A percentile compares a stretch with the other conserved stretches of the same genome.
phyloP scores from a whole-genome alignment of 805 yeast species.

The Cyberlindnera xishuangbannaensis region DNA sequence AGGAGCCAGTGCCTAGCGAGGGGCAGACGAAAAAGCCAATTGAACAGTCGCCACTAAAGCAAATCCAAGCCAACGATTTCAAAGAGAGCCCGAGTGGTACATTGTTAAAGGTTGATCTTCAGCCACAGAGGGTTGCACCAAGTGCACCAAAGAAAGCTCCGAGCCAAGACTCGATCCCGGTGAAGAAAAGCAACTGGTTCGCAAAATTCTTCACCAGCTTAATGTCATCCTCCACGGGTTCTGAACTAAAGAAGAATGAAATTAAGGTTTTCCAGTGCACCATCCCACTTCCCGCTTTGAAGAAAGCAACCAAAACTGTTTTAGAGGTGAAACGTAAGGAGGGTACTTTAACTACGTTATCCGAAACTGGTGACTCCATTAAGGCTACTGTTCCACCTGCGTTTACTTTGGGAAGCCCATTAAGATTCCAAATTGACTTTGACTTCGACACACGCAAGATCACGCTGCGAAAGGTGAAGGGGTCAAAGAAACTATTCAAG shows the following conservation, averaged over 20 bases:
- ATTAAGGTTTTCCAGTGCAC: constrained; percentile 11
- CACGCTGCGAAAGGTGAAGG: constrained; percentile 38
- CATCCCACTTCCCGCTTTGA: constrained; percentile 18
- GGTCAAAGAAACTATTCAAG: constrained; percentile 40
- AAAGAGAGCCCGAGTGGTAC: constrained; percentile 13
- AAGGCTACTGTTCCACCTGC: constrained; percentile 43
- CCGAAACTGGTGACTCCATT: constrained; percentile 38
- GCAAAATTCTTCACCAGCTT: constrained; percentile 31
- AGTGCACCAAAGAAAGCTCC: constrained; percentile 14
- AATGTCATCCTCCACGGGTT: constrained; percentile 12
- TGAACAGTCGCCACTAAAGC: constrained; percentile 18
- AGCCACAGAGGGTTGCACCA: constrained; percentile 21
- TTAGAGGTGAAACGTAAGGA: constrained; percentile 42
- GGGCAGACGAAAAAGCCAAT: constrained; percentile 8
- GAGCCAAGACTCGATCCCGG: too few species aligned
- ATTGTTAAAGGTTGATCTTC: constrained; percentile 12
- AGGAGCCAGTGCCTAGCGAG: not conserved
- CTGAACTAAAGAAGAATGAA: constrained; percentile 10
- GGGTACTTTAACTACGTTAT: constrained; percentile 42
- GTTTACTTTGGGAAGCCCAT: constrained; percentile 39
- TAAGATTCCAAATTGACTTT: constrained; percentile 40
- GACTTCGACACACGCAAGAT: constrained; percentile 34
- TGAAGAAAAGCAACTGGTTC: constrained; percentile 31
- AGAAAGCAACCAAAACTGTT: constrained; percentile 30
- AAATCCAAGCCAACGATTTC: constrained; percentile 20